Base-by-base conservation (phyloP, 2,329 filamentous ascomycete species). In the Botrytis squamosa region DNA sequence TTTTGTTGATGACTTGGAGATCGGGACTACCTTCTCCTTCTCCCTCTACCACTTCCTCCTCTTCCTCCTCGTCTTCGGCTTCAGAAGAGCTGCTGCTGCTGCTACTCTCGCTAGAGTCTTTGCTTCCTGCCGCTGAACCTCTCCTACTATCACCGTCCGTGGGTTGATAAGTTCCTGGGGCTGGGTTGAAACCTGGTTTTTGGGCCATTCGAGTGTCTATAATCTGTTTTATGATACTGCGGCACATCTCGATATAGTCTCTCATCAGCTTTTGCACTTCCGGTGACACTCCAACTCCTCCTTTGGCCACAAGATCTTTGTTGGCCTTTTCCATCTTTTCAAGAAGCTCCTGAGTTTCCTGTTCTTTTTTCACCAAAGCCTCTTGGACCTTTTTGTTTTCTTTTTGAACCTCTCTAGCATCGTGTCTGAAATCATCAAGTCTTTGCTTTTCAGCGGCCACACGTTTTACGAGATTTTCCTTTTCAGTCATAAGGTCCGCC, bases 41-140 rank as follows among this genome's bases (percentile, higher is more conserved):
- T 44, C 36, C 46, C 22, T 33, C 52, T 16, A 5, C 22, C 18
- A 7, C 38, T 57, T 29, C 38, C 18, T 10, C 66, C 18, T 12
- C 22, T 8, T 29, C 67, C 6, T 44, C 67, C 16, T 57, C 52
- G 5, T 7, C n/a, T 18, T 57, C 55, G 18, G 20, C 33, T 20
- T 44, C 44, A 46, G 68, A 33, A n/a, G 38, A 33, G 52, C 36
- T 46, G 67, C 38, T 59, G 46, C 55, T 69, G 49, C 55, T 70
- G 40, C 55, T 59, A 14, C 20, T 44, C 12, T 62, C 33, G 9
- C 16, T 14, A 16, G 9, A 1, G n/a, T 4, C 55, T 25, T n/a
- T 40, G 20, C 36, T 57, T 1, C 29, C 25, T 22, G 29, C 3
- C 7, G 8, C 18, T 36, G n/a, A n/a, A 29, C 12, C 18, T 52